A percentile compares a stretch with the other conserved stretches of the same genome.
These are phyloP conservation scores for Torulaspora indica DNA, from an alignment of 805 yeast species.

Conservation along the genomic window DNA sequence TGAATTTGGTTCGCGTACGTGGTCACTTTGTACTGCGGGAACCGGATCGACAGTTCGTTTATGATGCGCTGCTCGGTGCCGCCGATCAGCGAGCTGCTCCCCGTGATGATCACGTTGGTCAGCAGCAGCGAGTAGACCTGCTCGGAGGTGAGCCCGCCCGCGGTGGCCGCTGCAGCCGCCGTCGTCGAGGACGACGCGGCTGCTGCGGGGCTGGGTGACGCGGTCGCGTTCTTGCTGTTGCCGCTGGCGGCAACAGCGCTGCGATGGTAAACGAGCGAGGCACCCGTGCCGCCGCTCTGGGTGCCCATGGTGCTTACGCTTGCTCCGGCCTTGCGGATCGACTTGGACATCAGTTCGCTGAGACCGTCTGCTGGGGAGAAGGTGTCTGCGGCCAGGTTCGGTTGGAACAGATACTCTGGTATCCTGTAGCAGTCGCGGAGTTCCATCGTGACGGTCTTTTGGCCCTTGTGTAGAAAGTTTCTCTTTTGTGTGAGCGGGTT, in stretches of 20 bases:
- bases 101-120: constrained; percentile 72
- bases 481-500: constrained; percentile 24
- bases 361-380: constrained; percentile 26
- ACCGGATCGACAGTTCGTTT: constrained; percentile 58
- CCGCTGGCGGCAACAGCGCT: neutral
- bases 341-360: constrained; percentile 26
- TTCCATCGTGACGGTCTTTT: constrained; percentile 24
- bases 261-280: constrained; percentile 12
- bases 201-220: neutral
- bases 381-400: constrained; percentile 18
- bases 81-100: constrained; percentile 70
- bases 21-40: constrained; percentile 81
- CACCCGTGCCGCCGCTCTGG: constrained; percentile 16
- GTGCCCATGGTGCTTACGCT: constrained; percentile 20
- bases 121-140: constrained; percentile 30
- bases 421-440: constrained; percentile 26
- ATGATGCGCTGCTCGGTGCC: constrained; percentile 77
- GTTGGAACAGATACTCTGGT: constrained; percentile 32
- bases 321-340: constrained; percentile 31
- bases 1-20: constrained; percentile 77
- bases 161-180: constrained; percentile 3
- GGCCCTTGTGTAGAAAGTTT: constrained; percentile 20
- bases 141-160: constrained; percentile 24
- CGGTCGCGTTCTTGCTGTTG: neutral
- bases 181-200: neutral